Evolutionary conservation across 2,329 filamentous ascomycete genomes (phyloP).

Genomic region (Microsporum ferrugineum): DNA sequence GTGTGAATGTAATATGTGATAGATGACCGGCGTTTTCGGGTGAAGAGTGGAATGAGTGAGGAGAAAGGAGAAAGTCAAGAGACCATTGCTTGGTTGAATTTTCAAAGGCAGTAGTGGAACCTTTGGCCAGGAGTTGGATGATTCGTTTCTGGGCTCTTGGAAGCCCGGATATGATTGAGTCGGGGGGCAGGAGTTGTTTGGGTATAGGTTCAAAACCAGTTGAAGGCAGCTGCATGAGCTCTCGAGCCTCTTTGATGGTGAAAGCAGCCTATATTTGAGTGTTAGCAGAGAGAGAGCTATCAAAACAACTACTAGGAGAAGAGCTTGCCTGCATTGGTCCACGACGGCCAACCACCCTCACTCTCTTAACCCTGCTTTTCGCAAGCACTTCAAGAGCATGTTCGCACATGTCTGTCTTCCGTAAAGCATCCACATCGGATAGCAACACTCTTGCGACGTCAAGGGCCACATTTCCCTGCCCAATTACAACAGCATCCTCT

Average conservation of each 20-base stretch:
- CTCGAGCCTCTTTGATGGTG: slow-evolving; percentile 87
- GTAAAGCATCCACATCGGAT: slow-evolving; percentile 58
- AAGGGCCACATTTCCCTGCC: slow-evolving; percentile 90
- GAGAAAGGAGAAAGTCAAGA: slow-evolving; percentile 73
- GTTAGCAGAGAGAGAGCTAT: neutral
- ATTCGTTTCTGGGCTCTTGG: slow-evolving; percentile 65
- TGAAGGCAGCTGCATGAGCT: slow-evolving; percentile 64
- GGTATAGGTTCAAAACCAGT: slow-evolving; percentile 64
- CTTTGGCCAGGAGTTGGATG: slow-evolving; percentile 70
- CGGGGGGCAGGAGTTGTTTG: slow-evolving; percentile 51
- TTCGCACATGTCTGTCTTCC: slow-evolving; percentile 79
- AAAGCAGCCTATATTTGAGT: slow-evolving; percentile 59
- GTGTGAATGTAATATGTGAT: slow-evolving; percentile 54
- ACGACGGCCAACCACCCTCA: slow-evolving; percentile 78
- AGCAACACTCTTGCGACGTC: slow-evolving; percentile 86
- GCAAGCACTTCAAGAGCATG: slow-evolving; percentile 64
- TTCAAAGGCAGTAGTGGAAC: slow-evolving; percentile 44
- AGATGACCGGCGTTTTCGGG: slow-evolving; percentile 40
- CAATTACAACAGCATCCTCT: slow-evolving; percentile 77
- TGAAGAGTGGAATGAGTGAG: slow-evolving; percentile 52
- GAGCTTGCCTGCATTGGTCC: slow-evolving; percentile 67
- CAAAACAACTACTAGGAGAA: neutral
- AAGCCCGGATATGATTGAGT: slow-evolving; percentile 52
- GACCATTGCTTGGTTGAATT: slow-evolving; percentile 61
- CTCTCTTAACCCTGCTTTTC: slow-evolving; percentile 61